Conservation (phyloP, 1,284 basidiomycete species). For the Rhodotorula sp. region DNA sequence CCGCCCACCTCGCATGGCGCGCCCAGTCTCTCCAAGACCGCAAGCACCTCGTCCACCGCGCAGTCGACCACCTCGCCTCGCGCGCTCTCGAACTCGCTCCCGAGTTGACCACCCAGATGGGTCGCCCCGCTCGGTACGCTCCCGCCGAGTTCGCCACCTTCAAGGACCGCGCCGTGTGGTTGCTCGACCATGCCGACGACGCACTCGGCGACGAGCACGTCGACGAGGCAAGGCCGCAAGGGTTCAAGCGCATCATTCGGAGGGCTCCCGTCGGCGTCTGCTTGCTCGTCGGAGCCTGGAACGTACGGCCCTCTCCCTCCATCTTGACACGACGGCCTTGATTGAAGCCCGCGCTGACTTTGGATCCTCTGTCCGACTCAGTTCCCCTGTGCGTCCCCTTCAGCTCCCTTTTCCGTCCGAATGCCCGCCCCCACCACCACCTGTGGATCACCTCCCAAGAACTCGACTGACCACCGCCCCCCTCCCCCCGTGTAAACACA, state of each 20-base stretch:
- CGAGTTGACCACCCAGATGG: slow-evolving; percentile 78
- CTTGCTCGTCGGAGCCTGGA: slow-evolving; percentile 83
- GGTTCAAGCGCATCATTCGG: slow-evolving; percentile 67
- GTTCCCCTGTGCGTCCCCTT: slow-evolving; percentile 5
- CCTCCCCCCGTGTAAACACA: neutral
- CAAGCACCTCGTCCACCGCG: slow-evolving; percentile 68
- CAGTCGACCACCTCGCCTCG: slow-evolving; percentile 73
- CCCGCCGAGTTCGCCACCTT: slow-evolving; percentile 78
- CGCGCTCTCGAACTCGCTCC: slow-evolving; percentile 66
- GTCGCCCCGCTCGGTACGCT: slow-evolving; percentile 53
- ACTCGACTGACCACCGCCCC: no score
- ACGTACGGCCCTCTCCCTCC: slow-evolving; percentile 54
- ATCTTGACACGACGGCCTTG: neutral
- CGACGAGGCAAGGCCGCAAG: slow-evolving; percentile 32
- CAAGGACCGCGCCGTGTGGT: slow-evolving; percentile 74
- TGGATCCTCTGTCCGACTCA: neutral
- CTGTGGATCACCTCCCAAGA: no score
- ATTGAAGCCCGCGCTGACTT: neutral
- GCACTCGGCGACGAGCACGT: slow-evolving; percentile 74
- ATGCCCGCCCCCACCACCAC: no score
- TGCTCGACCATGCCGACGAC: slow-evolving; percentile 77
- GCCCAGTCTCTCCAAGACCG: slow-evolving; percentile 67
- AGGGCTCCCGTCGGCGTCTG: slow-evolving; percentile 84
- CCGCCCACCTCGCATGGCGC: slow-evolving; percentile 72
- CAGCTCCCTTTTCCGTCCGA: neutral